Evolutionary conservation across 352 stramenopile species (phyloP).

Genomic region (Pythium apleroticum): DNA sequence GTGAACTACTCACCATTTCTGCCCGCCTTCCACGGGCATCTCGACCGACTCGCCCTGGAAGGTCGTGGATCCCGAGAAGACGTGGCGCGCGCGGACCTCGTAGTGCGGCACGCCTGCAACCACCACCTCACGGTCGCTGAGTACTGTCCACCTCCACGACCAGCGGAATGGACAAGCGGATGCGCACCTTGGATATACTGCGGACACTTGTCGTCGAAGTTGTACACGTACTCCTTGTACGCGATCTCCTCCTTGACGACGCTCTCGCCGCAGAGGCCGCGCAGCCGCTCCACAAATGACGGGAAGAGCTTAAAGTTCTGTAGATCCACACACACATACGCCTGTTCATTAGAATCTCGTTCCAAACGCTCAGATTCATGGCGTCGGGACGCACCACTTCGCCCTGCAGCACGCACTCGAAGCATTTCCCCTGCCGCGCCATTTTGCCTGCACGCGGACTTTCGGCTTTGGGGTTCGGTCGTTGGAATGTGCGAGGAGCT

Average conservation of each 20-base stretch:
- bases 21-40: slow-evolving; percentile 67
- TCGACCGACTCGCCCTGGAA: slow-evolving; percentile 80
- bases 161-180: background rate
- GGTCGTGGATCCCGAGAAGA: slow-evolving; percentile 79
- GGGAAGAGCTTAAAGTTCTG: slow-evolving; percentile 85
- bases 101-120: slow-evolving; percentile 71
- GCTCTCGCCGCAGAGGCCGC: slow-evolving; percentile 73
- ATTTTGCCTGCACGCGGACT: slow-evolving; percentile 26
- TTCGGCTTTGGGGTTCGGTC: background rate
- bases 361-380: background rate
- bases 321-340: background rate
- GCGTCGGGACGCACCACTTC: slow-evolving; percentile 58
- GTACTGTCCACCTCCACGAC: background rate
- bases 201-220: slow-evolving; percentile 86
- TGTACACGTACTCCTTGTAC: slow-evolving; percentile 90
- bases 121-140: background rate
- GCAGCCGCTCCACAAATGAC: slow-evolving; percentile 77
- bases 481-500: slow-evolving; percentile 23
- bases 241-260: slow-evolving; percentile 87
- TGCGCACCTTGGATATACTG: slow-evolving; percentile 74
- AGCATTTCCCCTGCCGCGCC: slow-evolving; percentile 71
- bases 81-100: slow-evolving; percentile 76
- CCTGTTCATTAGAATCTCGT: background rate
- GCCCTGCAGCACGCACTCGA: slow-evolving; percentile 80
- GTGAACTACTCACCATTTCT: slow-evolving; percentile 62